A percentile compares a stretch with the other conserved stretches of the same genome.
phyloP scores from a whole-genome alignment of 1,139 yeast genomes.

The Magnusiomyces clavatus region DNA sequence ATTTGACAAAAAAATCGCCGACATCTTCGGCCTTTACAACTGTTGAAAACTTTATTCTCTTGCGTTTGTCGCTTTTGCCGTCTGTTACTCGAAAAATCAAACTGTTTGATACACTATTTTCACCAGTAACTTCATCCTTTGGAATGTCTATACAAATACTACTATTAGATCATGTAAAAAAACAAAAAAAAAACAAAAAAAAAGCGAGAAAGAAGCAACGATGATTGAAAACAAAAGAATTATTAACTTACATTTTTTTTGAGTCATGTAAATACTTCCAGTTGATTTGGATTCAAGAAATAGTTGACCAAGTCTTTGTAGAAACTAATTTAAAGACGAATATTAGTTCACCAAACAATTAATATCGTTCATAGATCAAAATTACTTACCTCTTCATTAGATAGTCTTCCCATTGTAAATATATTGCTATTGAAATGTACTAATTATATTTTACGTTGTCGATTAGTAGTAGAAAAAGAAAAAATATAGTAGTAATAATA shows the following conservation, averaged over 20 bases:
- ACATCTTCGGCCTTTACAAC: conserved; percentile 50
- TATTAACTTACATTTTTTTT: conserved; percentile 25
- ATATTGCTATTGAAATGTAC: background rate
- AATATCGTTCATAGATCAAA: background rate
- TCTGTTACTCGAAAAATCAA: conserved; percentile 41
- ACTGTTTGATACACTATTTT: conserved; percentile 14
- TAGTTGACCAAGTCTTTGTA: conserved; percentile 24
- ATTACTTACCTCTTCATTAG: conserved; percentile 21
- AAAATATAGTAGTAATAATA: too few species aligned
- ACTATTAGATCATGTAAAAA: background rate
- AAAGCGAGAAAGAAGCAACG: background rate
- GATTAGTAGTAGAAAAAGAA: too few species aligned
- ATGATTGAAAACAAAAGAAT: background rate
- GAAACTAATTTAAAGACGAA: conserved; percentile 21
- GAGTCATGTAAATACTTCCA: conserved; percentile 34
- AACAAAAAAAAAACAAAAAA: background rate
- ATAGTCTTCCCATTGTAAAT: conserved; percentile 7
- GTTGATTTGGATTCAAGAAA: conserved; percentile 30
- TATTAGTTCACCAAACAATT: too few species aligned
- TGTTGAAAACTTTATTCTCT: conserved; percentile 53
- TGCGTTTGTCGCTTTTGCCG: conserved; percentile 42
- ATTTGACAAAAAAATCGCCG: conserved; percentile 63
- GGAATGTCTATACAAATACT: conserved; percentile 7
- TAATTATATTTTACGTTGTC: background rate
- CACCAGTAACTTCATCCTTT: conserved; percentile 9